Conservation (phyloP, 2,329 filamentous ascomycete genomes). For the Curvularia sp. region DNA sequence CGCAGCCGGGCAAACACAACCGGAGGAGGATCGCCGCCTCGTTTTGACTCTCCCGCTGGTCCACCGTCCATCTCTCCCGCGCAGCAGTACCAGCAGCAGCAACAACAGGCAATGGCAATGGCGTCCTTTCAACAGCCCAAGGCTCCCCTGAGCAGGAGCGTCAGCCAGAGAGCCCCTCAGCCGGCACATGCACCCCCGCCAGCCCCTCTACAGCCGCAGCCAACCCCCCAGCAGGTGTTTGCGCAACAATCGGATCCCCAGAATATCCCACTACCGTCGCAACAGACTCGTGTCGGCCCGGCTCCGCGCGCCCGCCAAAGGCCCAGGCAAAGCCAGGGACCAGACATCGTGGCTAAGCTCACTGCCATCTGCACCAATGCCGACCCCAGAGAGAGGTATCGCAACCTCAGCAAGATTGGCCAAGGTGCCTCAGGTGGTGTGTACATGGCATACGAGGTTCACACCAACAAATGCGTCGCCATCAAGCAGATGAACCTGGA, state of each 20-base stretch:
- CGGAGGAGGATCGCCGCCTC: constrained; percentile 45
- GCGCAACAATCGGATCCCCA: constrained; percentile 51
- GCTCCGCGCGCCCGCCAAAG: constrained; percentile 76
- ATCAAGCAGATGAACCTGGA: constrained; percentile 99
- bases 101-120: constrained; percentile 78
- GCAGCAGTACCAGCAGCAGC: constrained; percentile 74
- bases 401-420: constrained; percentile 90
- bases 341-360: constrained; percentile 83
- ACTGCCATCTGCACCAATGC: constrained; percentile 89
- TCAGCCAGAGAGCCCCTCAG: constrained; percentile 68
- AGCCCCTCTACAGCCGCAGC: constrained; percentile 53
- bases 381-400: constrained; percentile 87
- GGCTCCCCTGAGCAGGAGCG: constrained; percentile 73
- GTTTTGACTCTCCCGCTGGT: constrained; percentile 56
- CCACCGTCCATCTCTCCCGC: constrained; percentile 49
- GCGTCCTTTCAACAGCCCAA: constrained; percentile 71
- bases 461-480: constrained; percentile 85
- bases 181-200: constrained; percentile 39
- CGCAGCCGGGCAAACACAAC: constrained; percentile 56
- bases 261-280: constrained; percentile 56
- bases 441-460: constrained; percentile 86
- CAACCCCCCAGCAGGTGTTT: constrained; percentile 60
- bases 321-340: constrained; percentile 76
- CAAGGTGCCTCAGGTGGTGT: constrained; percentile 97
- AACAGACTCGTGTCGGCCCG: constrained; percentile 60